Evolutionary conservation across 1,139 yeast species (phyloP).

Genomic region (Debaryomyces subglobosus): DNA sequence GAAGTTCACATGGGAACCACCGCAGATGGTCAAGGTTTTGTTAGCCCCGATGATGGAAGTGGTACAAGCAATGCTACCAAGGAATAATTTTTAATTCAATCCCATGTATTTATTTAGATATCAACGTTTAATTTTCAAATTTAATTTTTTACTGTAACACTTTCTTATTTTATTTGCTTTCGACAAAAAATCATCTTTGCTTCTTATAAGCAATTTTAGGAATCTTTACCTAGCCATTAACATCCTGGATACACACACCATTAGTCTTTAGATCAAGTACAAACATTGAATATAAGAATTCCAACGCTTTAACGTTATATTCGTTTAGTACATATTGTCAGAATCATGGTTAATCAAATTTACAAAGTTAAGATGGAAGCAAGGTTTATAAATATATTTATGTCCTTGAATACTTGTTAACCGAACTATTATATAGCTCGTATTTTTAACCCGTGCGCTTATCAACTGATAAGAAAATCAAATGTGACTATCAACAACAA

Average conservation of each 20-base stretch:
- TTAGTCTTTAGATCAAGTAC: too few species aligned
- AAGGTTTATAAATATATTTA: too few species aligned
- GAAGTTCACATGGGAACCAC: constrained; percentile 25
- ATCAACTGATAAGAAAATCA: neutral
- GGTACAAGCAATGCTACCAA: constrained; percentile 22
- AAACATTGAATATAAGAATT: too few species aligned
- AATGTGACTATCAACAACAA: neutral
- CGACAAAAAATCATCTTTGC: too few species aligned
- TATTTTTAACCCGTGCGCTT: constrained; percentile 1
- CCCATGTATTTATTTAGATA: constrained; percentile 1
- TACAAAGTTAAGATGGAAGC: too few species aligned
- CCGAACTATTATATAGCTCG: neutral
- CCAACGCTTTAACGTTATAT: too few species aligned
- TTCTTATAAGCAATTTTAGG: too few species aligned
- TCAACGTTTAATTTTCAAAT: neutral
- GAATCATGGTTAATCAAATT: too few species aligned
- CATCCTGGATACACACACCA: too few species aligned
- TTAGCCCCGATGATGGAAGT: constrained; percentile 26
- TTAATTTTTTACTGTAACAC: neutral
- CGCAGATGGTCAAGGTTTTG: constrained; percentile 23
- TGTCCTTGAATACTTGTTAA: neutral
- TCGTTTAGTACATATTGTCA: too few species aligned
- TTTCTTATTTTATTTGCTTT: too few species aligned
- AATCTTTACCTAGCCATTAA: too few species aligned
- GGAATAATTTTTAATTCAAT: constrained; percentile 10